phyloP scores from a whole-genome alignment of 2,329 filamentous ascomycete genomes.

The Talaromyces marneffei region DNA sequence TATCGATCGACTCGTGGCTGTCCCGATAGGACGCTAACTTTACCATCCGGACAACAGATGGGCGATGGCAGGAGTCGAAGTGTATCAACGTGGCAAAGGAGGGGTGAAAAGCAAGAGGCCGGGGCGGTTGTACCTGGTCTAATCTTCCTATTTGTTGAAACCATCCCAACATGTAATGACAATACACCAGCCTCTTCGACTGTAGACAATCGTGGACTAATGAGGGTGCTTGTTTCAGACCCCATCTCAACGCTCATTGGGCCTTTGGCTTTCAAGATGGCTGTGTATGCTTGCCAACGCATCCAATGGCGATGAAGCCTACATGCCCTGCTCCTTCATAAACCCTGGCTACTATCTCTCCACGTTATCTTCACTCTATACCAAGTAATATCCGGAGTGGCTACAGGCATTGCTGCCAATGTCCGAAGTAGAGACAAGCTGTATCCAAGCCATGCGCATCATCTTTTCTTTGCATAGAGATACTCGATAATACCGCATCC shows the following conservation, averaged over 20 bases:
- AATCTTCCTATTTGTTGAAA: conserved; percentile 1
- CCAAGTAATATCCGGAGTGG: not conserved
- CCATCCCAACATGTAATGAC: conserved; percentile 1
- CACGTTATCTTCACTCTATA: not conserved
- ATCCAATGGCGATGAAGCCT: conserved; percentile 5
- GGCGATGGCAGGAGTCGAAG: not conserved
- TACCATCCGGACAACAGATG: not conserved
- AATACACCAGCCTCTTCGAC: conserved; percentile 2
- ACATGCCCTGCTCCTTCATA: not conserved
- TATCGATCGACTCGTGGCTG: conserved; percentile 8
- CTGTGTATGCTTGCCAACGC: conserved; percentile 5
- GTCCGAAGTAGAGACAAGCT: not conserved
- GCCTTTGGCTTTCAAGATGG: not conserved
- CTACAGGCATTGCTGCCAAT: conserved; percentile 4
- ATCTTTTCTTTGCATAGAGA: not conserved
- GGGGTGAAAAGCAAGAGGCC: not conserved
- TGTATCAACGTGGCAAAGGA: conserved; percentile 11
- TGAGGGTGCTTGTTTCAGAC: not conserved
- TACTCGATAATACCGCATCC: not conserved
- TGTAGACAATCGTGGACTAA: conserved; percentile 7
- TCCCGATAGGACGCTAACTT: not conserved
- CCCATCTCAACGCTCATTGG: not conserved
- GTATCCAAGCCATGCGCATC: conserved; percentile 6
- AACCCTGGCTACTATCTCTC: not conserved
- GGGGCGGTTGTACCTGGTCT: not conserved